These are phyloP conservation scores for Arthrobotrys musiformis DNA, from an alignment of 2,329 filamentous ascomycete genomes.

Conservation along the genomic window DNA sequence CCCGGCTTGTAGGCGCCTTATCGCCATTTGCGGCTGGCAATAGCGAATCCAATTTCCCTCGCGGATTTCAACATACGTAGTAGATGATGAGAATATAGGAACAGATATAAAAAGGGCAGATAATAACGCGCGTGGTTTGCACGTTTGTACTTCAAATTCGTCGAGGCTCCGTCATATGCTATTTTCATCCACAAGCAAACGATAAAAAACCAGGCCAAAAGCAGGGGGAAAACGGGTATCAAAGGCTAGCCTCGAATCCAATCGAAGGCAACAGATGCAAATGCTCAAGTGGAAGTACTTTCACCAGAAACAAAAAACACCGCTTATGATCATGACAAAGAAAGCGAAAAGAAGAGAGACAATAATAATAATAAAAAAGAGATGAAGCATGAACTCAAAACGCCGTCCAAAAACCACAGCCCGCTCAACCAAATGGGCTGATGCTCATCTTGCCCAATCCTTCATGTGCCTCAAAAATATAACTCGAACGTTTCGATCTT, in stretches of 20 bases:
- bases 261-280: not conserved
- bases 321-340: not conserved
- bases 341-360: not conserved
- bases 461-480: constrained; percentile 58
- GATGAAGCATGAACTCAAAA: not conserved
- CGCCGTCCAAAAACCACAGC: not conserved
- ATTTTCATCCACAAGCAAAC: not conserved
- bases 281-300: not conserved
- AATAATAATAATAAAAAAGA: constrained; percentile 13
- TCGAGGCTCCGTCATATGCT: not conserved
- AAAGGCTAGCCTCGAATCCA: not conserved
- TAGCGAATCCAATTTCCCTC: constrained; percentile 5
- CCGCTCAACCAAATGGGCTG: constrained; percentile 41
- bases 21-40: not conserved
- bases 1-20: not conserved
- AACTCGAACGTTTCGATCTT: constrained; percentile 28
- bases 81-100: not conserved
- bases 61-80: not conserved
- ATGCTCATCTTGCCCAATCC: constrained; percentile 60
- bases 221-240: constrained; percentile 2
- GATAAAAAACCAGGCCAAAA: not conserved
- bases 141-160: not conserved
- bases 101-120: not conserved
- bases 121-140: not conserved
- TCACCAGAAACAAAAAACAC: constrained; percentile 5